Evolutionary conservation across 31 red algal genomes (phyloP).

Genomic region (Bonnemaisonia californica): DNA sequence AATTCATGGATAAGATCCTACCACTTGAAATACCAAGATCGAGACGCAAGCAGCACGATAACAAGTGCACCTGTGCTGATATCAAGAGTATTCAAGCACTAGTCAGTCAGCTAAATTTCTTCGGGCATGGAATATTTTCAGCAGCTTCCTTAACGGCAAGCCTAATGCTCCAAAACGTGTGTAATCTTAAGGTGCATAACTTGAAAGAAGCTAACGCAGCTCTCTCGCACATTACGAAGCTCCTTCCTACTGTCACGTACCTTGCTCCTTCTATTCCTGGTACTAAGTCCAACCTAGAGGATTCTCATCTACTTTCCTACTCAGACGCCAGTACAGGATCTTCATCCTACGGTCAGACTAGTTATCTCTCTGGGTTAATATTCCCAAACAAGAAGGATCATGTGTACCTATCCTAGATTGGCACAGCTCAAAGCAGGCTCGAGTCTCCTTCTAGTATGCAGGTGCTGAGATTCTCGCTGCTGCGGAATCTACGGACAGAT

Average conservation of each 20-base stretch:
- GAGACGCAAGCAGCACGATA: background rate
- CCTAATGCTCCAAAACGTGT: slow-evolving; percentile 15
- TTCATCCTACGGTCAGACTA: slow-evolving; percentile 43
- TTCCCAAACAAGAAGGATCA: slow-evolving; percentile 9
- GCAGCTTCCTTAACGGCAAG: slow-evolving; percentile 29
- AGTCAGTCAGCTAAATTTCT: slow-evolving; percentile 21
- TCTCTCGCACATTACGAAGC: slow-evolving; percentile 15
- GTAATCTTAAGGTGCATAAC: background rate
- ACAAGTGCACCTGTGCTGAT: background rate
- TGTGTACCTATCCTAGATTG: slow-evolving; percentile 46
- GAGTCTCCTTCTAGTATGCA: slow-evolving; percentile 28
- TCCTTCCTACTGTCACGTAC: background rate
- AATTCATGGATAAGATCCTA: slow-evolving; percentile 6
- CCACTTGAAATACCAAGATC: background rate
- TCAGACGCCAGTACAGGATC: slow-evolving; percentile 42
- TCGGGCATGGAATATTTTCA: slow-evolving; percentile 13
- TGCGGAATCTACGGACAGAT: slow-evolving; percentile 14
- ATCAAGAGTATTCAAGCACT: slow-evolving; percentile 1
- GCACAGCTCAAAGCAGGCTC: slow-evolving; percentile 23
- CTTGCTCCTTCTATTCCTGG: background rate
- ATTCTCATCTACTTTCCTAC: slow-evolving; percentile 24
- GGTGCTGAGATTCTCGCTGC: slow-evolving; percentile 49
- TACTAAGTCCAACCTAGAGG: background rate
- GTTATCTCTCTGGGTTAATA: slow-evolving; percentile 31
- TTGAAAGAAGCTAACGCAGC: slow-evolving; percentile 19